These are phyloP conservation scores for Triticum urartu DNA, from an alignment of 176 grass and related monocot species.

Conservation along the genomic window DNA sequence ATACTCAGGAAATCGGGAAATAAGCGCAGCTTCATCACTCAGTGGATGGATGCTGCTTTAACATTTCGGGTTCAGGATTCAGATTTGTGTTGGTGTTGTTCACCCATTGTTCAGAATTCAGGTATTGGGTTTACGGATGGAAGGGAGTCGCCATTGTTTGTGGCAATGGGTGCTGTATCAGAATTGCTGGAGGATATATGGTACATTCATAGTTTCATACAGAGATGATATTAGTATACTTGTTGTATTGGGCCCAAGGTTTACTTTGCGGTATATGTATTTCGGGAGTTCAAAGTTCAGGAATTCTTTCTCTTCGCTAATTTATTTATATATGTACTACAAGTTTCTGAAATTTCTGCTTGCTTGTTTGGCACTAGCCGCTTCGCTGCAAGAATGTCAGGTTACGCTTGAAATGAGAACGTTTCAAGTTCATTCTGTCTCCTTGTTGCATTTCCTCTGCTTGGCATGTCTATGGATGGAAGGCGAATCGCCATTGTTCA, in stretches of 20 bases:
- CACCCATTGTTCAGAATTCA: background rate
- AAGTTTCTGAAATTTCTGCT: background rate
- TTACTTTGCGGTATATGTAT: background rate
- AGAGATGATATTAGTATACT: conserved; percentile 41
- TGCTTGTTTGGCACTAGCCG: background rate
- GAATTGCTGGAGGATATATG: background rate
- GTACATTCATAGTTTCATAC: conserved; percentile 20
- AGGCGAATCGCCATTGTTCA: conserved; percentile 1
- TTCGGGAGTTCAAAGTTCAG: background rate
- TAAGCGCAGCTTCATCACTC: conserved; percentile 27
- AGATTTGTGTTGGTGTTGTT: conserved; percentile 2
- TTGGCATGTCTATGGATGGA: background rate
- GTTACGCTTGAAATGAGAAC: background rate
- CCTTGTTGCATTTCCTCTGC: background rate
- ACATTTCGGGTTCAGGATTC: conserved; percentile 16
- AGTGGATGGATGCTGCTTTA: conserved; percentile 21
- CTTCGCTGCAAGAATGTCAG: background rate
- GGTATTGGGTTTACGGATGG: background rate
- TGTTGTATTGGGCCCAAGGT: background rate
- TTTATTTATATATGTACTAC: background rate
- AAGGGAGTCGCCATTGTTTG: conserved; percentile 7
- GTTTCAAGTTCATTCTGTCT: background rate
- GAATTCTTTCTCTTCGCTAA: background rate
- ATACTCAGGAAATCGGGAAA: conserved; percentile 19
- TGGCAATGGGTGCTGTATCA: conserved; percentile 12